Evolutionary conservation across 345 rosid species (phyloP).

Genomic region (Gossypium rotundifolium): DNA sequence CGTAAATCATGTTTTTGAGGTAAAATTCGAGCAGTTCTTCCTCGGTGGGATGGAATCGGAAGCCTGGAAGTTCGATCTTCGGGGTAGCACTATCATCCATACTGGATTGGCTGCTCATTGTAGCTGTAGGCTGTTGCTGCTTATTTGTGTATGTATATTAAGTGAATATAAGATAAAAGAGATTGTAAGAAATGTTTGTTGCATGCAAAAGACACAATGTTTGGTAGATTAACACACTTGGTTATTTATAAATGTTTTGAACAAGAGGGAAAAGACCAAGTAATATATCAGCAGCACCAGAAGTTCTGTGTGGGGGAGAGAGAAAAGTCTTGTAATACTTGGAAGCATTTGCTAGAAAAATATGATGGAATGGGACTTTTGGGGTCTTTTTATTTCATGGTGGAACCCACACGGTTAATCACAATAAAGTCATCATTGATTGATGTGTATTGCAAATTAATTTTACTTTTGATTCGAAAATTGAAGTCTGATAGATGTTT

Average conservation of each 20-base stretch:
- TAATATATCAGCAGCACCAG: neutral
- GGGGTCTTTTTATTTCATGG: neutral
- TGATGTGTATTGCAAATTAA: too few relatives aligned
- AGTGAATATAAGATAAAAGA: neutral
- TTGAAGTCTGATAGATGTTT: too few relatives aligned
- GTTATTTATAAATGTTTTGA: neutral
- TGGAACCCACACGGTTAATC: slow-evolving; percentile 48
- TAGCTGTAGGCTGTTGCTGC: neutral
- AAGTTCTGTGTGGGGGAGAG: too few relatives aligned
- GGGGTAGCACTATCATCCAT: slow-evolving; percentile 30
- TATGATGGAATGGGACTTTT: neutral
- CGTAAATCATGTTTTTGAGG: slow-evolving; percentile 62
- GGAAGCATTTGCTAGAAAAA: neutral
- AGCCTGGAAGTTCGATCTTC: slow-evolving; percentile 69
- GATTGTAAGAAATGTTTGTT: neutral
- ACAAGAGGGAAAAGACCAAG: slow-evolving; percentile 9
- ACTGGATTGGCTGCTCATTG: slow-evolving; percentile 2
- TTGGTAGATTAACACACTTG: neutral
- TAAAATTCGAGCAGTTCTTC: slow-evolving; percentile 87
- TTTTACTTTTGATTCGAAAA: too few relatives aligned
- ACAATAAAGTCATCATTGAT: slow-evolving; percentile 18
- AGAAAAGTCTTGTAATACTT: neutral
- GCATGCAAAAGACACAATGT: neutral
- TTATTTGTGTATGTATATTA: too few relatives aligned
- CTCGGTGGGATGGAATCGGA: slow-evolving; percentile 92